Conservation (phyloP, 768 basidiomycete species). For the Suillus bovinus region DNA sequence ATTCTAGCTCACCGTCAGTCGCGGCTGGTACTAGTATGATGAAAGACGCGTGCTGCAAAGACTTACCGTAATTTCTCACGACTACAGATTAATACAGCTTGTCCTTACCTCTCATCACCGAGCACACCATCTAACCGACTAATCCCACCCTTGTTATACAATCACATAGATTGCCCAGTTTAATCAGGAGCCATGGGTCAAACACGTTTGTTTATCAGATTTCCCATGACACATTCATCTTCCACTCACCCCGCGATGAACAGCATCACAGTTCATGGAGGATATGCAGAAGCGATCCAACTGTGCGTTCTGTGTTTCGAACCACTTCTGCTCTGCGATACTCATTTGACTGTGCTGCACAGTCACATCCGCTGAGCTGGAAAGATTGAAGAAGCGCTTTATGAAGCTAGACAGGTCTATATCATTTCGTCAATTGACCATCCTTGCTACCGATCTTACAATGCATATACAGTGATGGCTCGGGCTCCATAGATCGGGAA, state of each 20-base stretch:
- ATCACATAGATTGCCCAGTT: neutral
- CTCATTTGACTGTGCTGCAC: conserved; percentile 16
- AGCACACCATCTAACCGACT: neutral
- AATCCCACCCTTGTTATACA: neutral
- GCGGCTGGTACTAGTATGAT: neutral
- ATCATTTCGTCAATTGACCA: conserved; percentile 1
- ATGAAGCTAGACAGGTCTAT: conserved; percentile 93
- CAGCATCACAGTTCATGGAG: conserved; percentile 94
- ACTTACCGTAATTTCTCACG: neutral
- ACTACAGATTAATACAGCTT: neutral
- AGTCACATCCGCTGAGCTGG: conserved; percentile 96
- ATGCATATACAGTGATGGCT: conserved; percentile 72
- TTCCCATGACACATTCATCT: neutral
- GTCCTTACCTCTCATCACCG: neutral
- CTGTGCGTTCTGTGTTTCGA: conserved; percentile 60
- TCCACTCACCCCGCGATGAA: conserved; percentile 13
- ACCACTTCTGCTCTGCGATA: conserved; percentile 7
- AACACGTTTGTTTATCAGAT: conserved; percentile 58
- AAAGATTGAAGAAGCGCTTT: conserved; percentile 96
- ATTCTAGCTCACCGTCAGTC: neutral
- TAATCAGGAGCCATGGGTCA: conserved; percentile 61
- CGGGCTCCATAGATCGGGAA: conserved; percentile 96
- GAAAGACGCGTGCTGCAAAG: conserved; percentile 1
- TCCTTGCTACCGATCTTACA: conserved; percentile 2
- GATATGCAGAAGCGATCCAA: conserved; percentile 98